These are phyloP conservation scores for Claviceps sp. DNA, from an alignment of 2,329 filamentous ascomycete species.

Conservation along the genomic window DNA sequence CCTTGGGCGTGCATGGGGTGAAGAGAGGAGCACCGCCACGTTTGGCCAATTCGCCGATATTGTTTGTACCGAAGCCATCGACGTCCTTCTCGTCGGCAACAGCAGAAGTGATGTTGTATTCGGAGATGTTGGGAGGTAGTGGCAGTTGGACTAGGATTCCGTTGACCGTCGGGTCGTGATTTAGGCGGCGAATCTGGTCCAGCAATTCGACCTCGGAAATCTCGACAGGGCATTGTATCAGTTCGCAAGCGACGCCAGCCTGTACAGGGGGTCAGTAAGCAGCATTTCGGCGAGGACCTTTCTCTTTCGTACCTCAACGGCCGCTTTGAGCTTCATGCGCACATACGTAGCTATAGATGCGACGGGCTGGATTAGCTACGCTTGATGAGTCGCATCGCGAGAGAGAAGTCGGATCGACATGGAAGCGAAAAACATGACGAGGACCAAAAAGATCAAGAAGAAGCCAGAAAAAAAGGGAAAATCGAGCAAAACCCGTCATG, in stretches of 20 bases:
- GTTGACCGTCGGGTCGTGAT: conserved; percentile 76
- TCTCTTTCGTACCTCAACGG: conserved; percentile 56
- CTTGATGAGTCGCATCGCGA: conserved; percentile 1
- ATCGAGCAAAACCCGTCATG: no score
- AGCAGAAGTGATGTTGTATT: conserved; percentile 79
- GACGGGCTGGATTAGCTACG: conserved; percentile 6
- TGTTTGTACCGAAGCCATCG: conserved; percentile 85
- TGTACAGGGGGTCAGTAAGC: conserved; percentile 20
- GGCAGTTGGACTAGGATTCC: conserved; percentile 92
- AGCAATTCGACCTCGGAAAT: conserved; percentile 78
- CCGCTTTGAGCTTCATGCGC: conserved; percentile 98
- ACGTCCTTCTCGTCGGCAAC: conserved; percentile 94
- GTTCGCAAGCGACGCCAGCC: conserved; percentile 80
- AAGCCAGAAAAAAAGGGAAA: neutral
- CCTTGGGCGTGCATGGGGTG: conserved; percentile 90
- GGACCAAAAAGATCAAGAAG: neutral
- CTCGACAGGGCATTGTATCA: conserved; percentile 70
- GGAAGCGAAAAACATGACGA: neutral
- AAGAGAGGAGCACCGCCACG: conserved; percentile 81
- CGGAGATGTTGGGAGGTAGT: conserved; percentile 76
- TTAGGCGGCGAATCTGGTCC: conserved; percentile 65
- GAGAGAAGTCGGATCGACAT: conserved; percentile 2
- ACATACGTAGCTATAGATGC: conserved; percentile 73
- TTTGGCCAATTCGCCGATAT: conserved; percentile 96
- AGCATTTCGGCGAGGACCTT: neutral